Percentiles rank a stretch among this genome's conserved stretches.
These are phyloP conservation scores for Aureobasidium melanogenum DNA, from an alignment of 2,329 filamentous ascomycete genomes.

Conservation along the genomic window DNA sequence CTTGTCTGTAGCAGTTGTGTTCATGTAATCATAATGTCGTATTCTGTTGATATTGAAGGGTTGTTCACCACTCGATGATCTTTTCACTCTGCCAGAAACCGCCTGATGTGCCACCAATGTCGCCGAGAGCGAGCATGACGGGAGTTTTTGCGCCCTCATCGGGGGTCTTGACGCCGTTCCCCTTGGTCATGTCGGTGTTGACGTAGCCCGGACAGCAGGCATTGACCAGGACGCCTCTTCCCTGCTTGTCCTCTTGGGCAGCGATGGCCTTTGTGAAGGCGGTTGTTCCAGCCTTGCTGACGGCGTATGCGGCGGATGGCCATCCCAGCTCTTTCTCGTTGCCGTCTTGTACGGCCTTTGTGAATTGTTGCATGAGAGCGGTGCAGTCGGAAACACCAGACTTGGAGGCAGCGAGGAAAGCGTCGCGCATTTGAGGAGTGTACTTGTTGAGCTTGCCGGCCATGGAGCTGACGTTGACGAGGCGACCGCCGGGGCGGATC, in stretches of 20 bases:
- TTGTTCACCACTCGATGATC: conserved; percentile 23
- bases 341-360: conserved; percentile 36
- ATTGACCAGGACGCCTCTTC: conserved; percentile 24
- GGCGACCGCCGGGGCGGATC: conserved; percentile 35
- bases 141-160: conserved; percentile 29
- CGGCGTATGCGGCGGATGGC: conserved; percentile 42
- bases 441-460: conserved; percentile 40
- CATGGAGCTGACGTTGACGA: conserved; percentile 43
- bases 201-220: conserved; percentile 29
- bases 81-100: conserved; percentile 28
- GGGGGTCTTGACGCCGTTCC: conserved; percentile 25
- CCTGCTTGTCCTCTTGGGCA: conserved; percentile 20
- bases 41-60: not conserved
- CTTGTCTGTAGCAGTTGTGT: not conserved
- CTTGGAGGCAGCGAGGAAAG: conserved; percentile 32
- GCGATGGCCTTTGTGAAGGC: conserved; percentile 28
- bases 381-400: conserved; percentile 37
- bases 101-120: conserved; percentile 25
- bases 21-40: not conserved
- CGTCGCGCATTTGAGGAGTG: conserved; percentile 32
- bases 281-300: conserved; percentile 30
- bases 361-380: conserved; percentile 42
- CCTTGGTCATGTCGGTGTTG: conserved; percentile 30
- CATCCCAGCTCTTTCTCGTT: conserved; percentile 41
- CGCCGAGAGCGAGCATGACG: conserved; percentile 26